A percentile compares a stretch with the other conserved stretches of the same genome.
Conservation (phyloP, 805 yeast species). For the Blastobotrys parvus region DNA sequence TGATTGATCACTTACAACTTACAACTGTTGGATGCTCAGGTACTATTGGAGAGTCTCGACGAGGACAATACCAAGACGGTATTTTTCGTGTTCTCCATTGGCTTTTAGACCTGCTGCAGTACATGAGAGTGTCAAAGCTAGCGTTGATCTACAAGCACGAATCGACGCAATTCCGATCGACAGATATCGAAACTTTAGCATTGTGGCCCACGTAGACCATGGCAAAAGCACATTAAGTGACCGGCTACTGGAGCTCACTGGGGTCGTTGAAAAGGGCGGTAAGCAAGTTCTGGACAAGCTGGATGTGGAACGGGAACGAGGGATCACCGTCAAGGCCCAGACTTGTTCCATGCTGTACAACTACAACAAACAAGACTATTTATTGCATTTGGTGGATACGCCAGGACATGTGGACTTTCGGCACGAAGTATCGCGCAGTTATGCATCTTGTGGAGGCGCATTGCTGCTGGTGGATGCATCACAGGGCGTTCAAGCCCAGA, state of each 20-base stretch:
- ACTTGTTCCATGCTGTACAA: conserved; percentile 89
- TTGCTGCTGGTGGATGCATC: conserved; percentile 84
- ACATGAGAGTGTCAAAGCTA: background rate
- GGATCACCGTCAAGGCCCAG: conserved; percentile 95
- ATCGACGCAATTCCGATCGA: conserved; percentile 74
- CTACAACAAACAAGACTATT: conserved; percentile 55
- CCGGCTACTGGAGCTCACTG: conserved; percentile 76
- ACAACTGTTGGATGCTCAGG: background rate
- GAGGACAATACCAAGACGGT: background rate
- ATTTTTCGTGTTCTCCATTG: background rate
- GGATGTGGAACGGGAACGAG: conserved; percentile 93
- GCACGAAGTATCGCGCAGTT: conserved; percentile 86
- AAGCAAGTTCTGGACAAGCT: conserved; percentile 85
- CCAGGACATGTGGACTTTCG: conserved; percentile 98
- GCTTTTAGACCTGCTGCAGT: background rate
- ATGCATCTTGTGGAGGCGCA: conserved; percentile 96
- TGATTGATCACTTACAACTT: background rate
- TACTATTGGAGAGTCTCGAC: too few species aligned
- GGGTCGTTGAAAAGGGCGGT: conserved; percentile 69
- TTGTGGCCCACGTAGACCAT: conserved; percentile 94
- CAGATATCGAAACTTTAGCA: conserved; percentile 81
- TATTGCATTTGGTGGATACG: conserved; percentile 87
- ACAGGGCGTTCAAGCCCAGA: conserved; percentile 96
- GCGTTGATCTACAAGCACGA: conserved; percentile 39
- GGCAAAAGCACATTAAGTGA: conserved; percentile 76